Evolutionary conservation across 306 rosid species (phyloP).

Genomic region (Cercis canadensis): DNA sequence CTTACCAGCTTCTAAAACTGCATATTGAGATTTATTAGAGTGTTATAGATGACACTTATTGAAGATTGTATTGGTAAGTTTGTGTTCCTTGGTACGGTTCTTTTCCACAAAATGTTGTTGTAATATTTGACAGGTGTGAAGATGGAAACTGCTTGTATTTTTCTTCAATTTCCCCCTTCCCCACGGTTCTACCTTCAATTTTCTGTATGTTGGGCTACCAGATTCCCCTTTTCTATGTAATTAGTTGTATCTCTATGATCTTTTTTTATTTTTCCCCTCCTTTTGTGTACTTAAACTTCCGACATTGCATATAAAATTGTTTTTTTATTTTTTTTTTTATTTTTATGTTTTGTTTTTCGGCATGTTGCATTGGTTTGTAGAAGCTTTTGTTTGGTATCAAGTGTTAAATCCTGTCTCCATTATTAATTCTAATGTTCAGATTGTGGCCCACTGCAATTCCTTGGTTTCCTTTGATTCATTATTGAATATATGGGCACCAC

Average conservation of each 20-base stretch:
- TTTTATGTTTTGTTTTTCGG: background rate
- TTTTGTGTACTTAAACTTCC: too few relatives aligned
- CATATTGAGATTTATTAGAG: conserved; percentile 36
- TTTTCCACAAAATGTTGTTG: conserved; percentile 37
- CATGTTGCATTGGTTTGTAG: conserved; percentile 13
- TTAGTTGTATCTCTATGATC: too few relatives aligned
- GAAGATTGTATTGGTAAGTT: conserved; percentile 44
- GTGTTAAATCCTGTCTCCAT: background rate
- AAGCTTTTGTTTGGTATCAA: conserved; percentile 16
- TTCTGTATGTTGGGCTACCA: conserved; percentile 12
- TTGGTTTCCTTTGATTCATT: background rate
- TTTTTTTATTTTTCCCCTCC: background rate
- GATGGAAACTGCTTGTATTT: conserved; percentile 31
- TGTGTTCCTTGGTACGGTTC: conserved; percentile 28
- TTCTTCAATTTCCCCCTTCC: conserved; percentile 12
- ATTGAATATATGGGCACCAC: background rate
- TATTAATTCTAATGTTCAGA: background rate
- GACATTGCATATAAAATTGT: too few relatives aligned
- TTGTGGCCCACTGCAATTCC: background rate
- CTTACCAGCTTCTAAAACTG: conserved; percentile 38
- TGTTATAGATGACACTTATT: conserved; percentile 44
- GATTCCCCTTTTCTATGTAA: too few relatives aligned
- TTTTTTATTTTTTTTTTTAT: background rate
- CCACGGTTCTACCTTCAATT: background rate
- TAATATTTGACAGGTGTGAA: conserved; percentile 21